A percentile compares a stretch with the other conserved stretches of the same genome.
Conservation (phyloP, 139 green algal species). For the Tetraselmis chui region DNA sequence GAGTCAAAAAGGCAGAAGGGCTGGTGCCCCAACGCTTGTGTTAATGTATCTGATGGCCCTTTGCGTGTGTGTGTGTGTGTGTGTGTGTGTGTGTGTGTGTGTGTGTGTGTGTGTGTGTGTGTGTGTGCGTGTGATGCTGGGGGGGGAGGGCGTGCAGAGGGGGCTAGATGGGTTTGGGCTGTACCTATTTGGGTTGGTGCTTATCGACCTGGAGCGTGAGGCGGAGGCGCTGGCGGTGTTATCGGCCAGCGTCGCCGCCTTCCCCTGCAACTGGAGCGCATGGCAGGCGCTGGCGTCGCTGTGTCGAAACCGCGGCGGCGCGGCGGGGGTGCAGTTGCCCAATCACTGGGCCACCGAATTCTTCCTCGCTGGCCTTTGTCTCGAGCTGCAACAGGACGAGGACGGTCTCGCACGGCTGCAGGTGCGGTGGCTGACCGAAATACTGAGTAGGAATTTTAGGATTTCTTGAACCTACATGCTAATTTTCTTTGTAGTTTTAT, state of each 20-base stretch:
- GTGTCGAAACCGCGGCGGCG: conserved; percentile 31
- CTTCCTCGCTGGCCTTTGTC: conserved; percentile 57
- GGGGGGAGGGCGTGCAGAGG: conserved; percentile 9
- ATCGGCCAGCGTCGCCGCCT: conserved; percentile 43
- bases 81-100: too few relatives aligned
- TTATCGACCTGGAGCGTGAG: conserved; percentile 41
- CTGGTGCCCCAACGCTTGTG: too few relatives aligned
- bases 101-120: too few relatives aligned
- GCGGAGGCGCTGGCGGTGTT: conserved; percentile 39
- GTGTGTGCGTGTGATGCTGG: too few relatives aligned
- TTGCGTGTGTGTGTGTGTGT: too few relatives aligned
- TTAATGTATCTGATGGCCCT: too few relatives aligned
- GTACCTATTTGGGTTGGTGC: conserved; percentile 74
- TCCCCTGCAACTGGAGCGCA: conserved; percentile 86
- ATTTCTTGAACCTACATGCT: too few relatives aligned
- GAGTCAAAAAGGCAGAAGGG: too few relatives aligned
- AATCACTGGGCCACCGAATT: conserved; percentile 69
- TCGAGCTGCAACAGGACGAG: conserved; percentile 74
- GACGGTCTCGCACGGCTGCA: conserved; percentile 69
- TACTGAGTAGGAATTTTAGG: too few relatives aligned
- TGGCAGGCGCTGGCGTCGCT: conserved; percentile 70
- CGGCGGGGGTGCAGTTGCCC: conserved; percentile 36
- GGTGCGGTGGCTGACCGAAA: too few relatives aligned
- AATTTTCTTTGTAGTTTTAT: too few relatives aligned
- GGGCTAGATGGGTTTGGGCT: conserved; percentile 51